A percentile compares a stretch with the other conserved stretches of the same genome.
phyloP scores from a whole-genome alignment of 1,284 basidiomycete species.

The Ganoderma multipileum region DNA sequence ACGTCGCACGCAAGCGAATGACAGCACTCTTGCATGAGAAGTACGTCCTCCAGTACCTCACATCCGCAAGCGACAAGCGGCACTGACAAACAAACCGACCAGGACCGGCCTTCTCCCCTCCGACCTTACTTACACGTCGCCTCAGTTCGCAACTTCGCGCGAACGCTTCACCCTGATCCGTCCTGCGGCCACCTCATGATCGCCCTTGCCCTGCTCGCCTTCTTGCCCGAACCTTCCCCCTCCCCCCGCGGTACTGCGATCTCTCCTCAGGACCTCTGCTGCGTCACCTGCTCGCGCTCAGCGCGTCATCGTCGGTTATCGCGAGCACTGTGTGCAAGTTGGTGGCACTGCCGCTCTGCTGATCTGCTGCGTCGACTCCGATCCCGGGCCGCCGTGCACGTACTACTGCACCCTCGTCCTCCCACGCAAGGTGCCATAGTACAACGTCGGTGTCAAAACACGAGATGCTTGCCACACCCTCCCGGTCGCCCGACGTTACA shows the following conservation, averaged over 20 bases:
- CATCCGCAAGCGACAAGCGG: background rate
- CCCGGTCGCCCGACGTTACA: no score
- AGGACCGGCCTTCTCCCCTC: constrained; percentile 8
- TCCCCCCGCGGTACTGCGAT: background rate
- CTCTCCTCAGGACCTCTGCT: background rate
- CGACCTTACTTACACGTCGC: constrained; percentile 1
- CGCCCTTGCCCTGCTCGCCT: background rate
- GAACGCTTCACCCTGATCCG: background rate
- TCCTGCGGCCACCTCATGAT: constrained; percentile 7
- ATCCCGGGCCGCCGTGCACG: background rate
- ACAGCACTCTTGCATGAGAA: background rate
- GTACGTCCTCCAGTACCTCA: background rate
- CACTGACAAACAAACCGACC: background rate
- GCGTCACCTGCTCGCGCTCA: background rate
- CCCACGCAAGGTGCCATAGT: no score
- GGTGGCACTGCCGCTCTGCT: background rate
- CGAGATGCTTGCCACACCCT: no score
- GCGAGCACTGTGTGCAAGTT: background rate
- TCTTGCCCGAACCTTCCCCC: background rate
- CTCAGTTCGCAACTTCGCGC: background rate
- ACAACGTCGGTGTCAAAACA: no score
- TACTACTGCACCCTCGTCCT: no score
- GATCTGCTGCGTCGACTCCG: constrained; percentile 3
- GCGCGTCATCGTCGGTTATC: background rate
- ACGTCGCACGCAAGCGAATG: background rate